Evolutionary conservation across 2,329 filamentous ascomycete species (phyloP), one percentile per base, ranked within the genome.

Genomic region (Fusarium algeriense): DNA sequence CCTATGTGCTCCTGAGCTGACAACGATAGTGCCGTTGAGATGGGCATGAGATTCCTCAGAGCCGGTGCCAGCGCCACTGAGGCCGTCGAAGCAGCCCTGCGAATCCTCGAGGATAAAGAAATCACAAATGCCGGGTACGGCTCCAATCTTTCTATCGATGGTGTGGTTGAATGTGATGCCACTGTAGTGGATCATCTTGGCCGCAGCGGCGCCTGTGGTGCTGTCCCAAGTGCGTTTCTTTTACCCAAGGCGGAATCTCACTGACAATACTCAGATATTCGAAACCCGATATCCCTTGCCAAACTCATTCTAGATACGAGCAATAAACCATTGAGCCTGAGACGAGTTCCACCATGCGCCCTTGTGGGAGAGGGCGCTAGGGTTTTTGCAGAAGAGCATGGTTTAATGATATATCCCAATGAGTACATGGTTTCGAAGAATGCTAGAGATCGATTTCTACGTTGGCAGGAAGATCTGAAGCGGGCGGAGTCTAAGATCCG

Each of bases 61-160:
- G 89, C 88, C 69, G 96, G 96, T 28, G 92, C 91, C 13, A 90
- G 90, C 44, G 93, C 96, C 7, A 86, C 95, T 7, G 94, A 98
- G 78, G 96, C 95, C 19, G 92, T 98, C 26, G 96, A 98, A 81
- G 91, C 92, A 54, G 94, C 96, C 34, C 90, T 99, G 76, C 93
- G 92, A 73, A 86, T 93, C 23, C 89, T 99, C 20, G 96, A 99
- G 82, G 93, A 99, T 79, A 91, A 92, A 62, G 94, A 98, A 76
- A 97, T 99, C 73, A 99, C 97, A 38, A 99, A 99, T 80, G 93
- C 95, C 40, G 96, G 96, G 1, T 98, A 93, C 79, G 96, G 97
- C 49, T 99, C 96, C 82, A 99, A 99, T 76, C 85, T 99, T 28
- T 91, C 93, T 46, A 93, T 97, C 69, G 92, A 98, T 74, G 96